Conservation (phyloP, 176 grass and related monocot species). For the Ampelocalamus luodianensis region DNA sequence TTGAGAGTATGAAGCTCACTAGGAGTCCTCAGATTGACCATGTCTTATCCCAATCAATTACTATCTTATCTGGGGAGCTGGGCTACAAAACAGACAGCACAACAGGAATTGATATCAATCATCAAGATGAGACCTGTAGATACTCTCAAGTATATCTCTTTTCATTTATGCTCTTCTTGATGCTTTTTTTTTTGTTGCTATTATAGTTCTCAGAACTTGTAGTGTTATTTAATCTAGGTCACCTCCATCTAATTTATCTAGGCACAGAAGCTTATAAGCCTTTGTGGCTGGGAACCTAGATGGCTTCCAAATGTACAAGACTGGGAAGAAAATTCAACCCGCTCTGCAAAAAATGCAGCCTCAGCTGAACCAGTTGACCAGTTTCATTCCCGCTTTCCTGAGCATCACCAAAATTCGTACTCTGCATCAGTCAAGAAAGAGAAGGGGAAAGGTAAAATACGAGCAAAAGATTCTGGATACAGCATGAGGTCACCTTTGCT, state of each 20-base stretch:
- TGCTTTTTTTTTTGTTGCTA: conserved; percentile 27
- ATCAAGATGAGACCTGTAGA: conserved; percentile 61
- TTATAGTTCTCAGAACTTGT: conserved; percentile 34
- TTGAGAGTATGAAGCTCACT: conserved; percentile 79
- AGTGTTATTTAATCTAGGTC: conserved; percentile 53
- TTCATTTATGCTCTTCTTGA: conserved; percentile 29
- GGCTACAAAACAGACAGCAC: conserved; percentile 60
- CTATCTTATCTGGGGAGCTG: conserved; percentile 75
- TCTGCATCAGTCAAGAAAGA: conserved; percentile 79
- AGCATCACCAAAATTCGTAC: conserved; percentile 54
- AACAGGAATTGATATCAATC: conserved; percentile 61
- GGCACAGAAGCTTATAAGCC: conserved; percentile 95
- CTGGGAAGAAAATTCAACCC: conserved; percentile 96
- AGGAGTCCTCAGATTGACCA: conserved; percentile 70
- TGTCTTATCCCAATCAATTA: conserved; percentile 65
- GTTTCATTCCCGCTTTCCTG: conserved; percentile 46
- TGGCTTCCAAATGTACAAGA: conserved; percentile 99
- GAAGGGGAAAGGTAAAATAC: conserved; percentile 74
- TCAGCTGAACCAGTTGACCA: conserved; percentile 55
- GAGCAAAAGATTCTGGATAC: conserved; percentile 66
- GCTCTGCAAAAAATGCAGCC: conserved; percentile 71
- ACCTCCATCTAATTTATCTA: conserved; percentile 61
- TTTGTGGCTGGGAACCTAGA: conserved; percentile 99
- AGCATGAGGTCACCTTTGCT: conserved; percentile 90
- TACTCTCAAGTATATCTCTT: conserved; percentile 79